These are phyloP conservation scores for Ramularia collo-cygni DNA, from an alignment of 2,329 filamentous ascomycete species.

Conservation along the genomic window DNA sequence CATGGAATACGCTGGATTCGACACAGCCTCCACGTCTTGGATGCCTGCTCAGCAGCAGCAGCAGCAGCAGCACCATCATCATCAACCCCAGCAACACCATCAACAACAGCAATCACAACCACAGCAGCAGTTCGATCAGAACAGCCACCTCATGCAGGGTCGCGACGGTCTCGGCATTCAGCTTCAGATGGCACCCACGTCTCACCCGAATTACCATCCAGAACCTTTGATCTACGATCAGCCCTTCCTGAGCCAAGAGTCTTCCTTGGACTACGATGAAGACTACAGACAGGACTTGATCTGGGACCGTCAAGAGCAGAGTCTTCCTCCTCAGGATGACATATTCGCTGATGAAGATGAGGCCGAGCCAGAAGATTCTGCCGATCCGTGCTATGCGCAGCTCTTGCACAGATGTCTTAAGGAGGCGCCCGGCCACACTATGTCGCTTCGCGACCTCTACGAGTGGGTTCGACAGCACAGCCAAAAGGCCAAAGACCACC, in stretches of 20 bases:
- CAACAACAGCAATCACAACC: no score
- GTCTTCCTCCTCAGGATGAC: constrained; percentile 8
- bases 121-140: constrained; percentile 8
- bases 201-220: constrained; percentile 11
- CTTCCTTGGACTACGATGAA: constrained; percentile 5
- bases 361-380: constrained; percentile 11
- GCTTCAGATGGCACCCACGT: constrained; percentile 18
- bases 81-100: no score
- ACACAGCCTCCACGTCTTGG: constrained; percentile 5
- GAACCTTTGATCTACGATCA: constrained; percentile 5
- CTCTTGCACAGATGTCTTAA: constrained; percentile 72
- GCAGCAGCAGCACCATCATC: no score
- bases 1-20: background rate
- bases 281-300: constrained; percentile 5
- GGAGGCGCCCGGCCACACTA: constrained; percentile 57
- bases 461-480: constrained; percentile 82
- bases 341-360: constrained; percentile 14
- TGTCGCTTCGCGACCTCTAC: constrained; percentile 83
- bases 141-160: constrained; percentile 9
- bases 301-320: constrained; percentile 8
- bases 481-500: constrained; percentile 58
- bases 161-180: constrained; percentile 14
- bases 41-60: constrained; percentile 2
- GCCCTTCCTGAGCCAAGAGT: constrained; percentile 8
- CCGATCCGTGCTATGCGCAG: constrained; percentile 57